A percentile compares a stretch with the other conserved stretches of the same genome.
These are phyloP conservation scores for Aquilaria yunnanensis DNA, from an alignment of 345 rosid species.

Conservation along the genomic window DNA sequence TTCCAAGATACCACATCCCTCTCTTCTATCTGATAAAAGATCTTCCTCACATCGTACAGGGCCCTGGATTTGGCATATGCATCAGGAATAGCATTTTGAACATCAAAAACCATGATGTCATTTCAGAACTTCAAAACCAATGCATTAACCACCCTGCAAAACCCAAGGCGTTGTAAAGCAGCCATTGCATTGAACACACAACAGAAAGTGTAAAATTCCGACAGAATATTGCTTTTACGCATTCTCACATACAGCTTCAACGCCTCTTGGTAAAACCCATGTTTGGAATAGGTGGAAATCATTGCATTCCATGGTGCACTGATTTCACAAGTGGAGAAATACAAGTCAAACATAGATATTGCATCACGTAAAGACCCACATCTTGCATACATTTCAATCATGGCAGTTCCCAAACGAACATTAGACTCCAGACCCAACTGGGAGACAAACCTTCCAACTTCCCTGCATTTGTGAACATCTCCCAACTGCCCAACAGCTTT, in stretches of 20 bases:
- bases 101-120: conserved; percentile 12
- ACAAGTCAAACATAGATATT: conserved; percentile 21
- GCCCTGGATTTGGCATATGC: conserved; percentile 40
- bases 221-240: conserved; percentile 21
- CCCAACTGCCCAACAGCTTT: conserved; percentile 35
- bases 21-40: conserved; percentile 39
- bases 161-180: conserved; percentile 16
- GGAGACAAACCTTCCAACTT: conserved; percentile 19
- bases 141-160: conserved; percentile 31
- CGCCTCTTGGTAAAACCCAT: conserved; percentile 23
- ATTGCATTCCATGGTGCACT: conserved; percentile 41
- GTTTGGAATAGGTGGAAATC: conserved; percentile 31
- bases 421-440: conserved; percentile 26
- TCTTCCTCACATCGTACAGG: conserved; percentile 30
- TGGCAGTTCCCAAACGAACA: conserved; percentile 33
- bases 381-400: conserved; percentile 41
- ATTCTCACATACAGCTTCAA: conserved; percentile 25
- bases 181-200: conserved; percentile 31
- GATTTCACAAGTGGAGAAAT: conserved; percentile 13
- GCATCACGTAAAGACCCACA: conserved; percentile 31
- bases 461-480: conserved; percentile 26
- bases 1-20: conserved; percentile 61
- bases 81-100: conserved; percentile 37
- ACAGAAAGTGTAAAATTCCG: conserved; percentile 36
- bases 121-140: conserved; percentile 28